Conservation (phyloP, 2,329 filamentous ascomycete species). For the Talaromyces sp. region DNA sequence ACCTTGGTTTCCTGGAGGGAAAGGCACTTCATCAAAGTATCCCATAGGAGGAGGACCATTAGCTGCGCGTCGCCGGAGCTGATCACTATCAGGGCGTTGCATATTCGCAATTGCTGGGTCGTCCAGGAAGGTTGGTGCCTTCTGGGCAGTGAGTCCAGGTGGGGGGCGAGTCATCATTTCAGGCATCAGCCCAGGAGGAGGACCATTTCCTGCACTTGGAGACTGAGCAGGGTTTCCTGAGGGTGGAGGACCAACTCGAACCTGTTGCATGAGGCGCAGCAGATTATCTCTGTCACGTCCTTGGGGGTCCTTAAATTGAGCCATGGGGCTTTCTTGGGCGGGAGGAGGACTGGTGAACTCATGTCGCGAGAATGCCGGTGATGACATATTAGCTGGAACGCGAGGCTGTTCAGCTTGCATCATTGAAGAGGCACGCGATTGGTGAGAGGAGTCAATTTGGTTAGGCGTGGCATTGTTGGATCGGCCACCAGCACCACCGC, state of each 20-base stretch:
- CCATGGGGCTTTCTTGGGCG: conserved; percentile 32
- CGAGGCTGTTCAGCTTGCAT: conserved; percentile 34
- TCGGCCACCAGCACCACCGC: conserved; percentile 56
- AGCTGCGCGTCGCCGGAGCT: conserved; percentile 40
- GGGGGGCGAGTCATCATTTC: conserved; percentile 39
- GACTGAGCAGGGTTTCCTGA: conserved; percentile 33
- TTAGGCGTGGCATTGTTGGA: conserved; percentile 50
- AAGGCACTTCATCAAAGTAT: conserved; percentile 47
- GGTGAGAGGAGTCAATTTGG: conserved; percentile 35
- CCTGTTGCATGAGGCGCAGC: conserved; percentile 77
- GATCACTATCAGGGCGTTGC: conserved; percentile 42
- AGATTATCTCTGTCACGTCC: conserved; percentile 76
- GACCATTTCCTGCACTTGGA: conserved; percentile 32
- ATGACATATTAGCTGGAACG: conserved; percentile 29
- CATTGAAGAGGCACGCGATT: conserved; percentile 33
- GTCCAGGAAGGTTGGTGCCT: conserved; percentile 43
- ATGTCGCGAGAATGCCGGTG: conserved; percentile 34
- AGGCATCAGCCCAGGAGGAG: conserved; percentile 39
- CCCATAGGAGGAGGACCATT: conserved; percentile 43
- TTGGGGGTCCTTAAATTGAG: conserved; percentile 43
- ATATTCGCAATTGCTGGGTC: conserved; percentile 49
- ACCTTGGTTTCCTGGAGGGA: conserved; percentile 37
- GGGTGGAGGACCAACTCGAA: conserved; percentile 38
- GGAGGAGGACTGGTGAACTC: conserved; percentile 36
- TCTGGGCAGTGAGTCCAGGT: conserved; percentile 39